A percentile compares a stretch with the other conserved stretches of the same genome.
Conservation (phyloP, 495 filamentous ascomycete species). For the Neurospora sp. region DNA sequence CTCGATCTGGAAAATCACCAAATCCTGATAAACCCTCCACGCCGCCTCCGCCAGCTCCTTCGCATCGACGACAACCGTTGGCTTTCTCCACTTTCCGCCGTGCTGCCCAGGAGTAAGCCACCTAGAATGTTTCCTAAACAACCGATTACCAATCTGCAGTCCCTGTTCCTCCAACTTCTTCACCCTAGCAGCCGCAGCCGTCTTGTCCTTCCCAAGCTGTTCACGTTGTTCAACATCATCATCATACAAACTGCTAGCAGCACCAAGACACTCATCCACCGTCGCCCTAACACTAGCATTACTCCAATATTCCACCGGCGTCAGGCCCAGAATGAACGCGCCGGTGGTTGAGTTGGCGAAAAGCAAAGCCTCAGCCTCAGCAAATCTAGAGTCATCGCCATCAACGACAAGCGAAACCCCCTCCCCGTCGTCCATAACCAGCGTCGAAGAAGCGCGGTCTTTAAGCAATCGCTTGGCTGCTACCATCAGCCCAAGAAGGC, state of each 20-base stretch:
- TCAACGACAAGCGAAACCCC: neutral
- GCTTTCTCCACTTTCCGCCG: neutral
- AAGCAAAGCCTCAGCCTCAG: neutral
- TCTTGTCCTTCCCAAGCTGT: neutral
- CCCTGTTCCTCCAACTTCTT: neutral
- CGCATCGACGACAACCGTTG: neutral
- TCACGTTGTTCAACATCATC: neutral
- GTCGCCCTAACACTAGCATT: constrained; percentile 28
- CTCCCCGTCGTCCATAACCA: constrained; percentile 21
- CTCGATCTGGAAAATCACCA: neutral
- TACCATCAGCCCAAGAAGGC: constrained; percentile 38
- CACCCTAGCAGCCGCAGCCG: neutral
- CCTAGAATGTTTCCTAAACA: neutral
- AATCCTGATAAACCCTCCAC: neutral
- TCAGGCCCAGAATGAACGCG: constrained; percentile 36
- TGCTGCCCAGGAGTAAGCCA: neutral
- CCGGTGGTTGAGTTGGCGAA: constrained; percentile 35
- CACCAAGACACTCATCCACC: constrained; percentile 15
- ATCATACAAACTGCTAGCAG: neutral
- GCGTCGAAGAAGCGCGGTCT: constrained; percentile 24
- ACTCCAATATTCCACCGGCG: constrained; percentile 41
- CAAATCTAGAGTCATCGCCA: neutral
- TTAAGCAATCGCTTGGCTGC: constrained; percentile 38
- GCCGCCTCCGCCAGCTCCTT: neutral
- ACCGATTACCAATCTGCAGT: neutral